Base-by-base conservation (phyloP, 305 asterid genomes). In the Fraxinus greggii region DNA sequence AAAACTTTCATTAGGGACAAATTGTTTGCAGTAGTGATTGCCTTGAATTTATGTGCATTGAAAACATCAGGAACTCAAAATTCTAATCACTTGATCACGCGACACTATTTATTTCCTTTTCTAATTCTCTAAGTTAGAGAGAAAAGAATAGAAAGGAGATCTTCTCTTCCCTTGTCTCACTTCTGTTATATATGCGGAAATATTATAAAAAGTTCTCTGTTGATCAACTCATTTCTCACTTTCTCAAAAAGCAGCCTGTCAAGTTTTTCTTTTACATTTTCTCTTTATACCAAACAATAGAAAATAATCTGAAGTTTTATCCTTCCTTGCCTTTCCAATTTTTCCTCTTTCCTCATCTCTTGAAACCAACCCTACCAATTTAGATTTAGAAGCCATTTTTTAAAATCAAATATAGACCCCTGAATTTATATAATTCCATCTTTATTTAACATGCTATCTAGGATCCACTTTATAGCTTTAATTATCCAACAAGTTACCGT, bases 391-490 rank as follows among this genome's bases (percentile, higher is more conserved):
- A 59, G 69, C 69, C 40, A 69, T 65, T 36, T 48, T 69, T n/a
- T 63, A 13, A 17, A 59, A 19, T 42, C 80, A 31, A 74, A 19
- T 35, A 82, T 24, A 76, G 78, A 74, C 74, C 59, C 42, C 80
- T 56, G 84, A 85, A 82, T 77, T 76, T 77, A 82, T 23, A 6
- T 65, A 26, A 79, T 56, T 63, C n/a, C 54, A 7, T 78, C 67
- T 38, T 72, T 36, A 77, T 63, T 45, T 23, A 56, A 5, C 38
- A 69, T 80, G 69, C 29, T 59, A 29, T 33, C 72, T 54, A 40
- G 4, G 63, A 59, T 42, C 35, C 65, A 24, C 42, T 38, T 31
- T 15, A 2, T 82, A 78, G 61, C 74, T 81, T 78, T 24, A 33
- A 74, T 70, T 31, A 23, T 51, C 59, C 72, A 45, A 8, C 24